These are phyloP conservation scores for Myrmaecium sp. DNA, from an alignment of 2,329 filamentous ascomycete species.

Conservation along the genomic window DNA sequence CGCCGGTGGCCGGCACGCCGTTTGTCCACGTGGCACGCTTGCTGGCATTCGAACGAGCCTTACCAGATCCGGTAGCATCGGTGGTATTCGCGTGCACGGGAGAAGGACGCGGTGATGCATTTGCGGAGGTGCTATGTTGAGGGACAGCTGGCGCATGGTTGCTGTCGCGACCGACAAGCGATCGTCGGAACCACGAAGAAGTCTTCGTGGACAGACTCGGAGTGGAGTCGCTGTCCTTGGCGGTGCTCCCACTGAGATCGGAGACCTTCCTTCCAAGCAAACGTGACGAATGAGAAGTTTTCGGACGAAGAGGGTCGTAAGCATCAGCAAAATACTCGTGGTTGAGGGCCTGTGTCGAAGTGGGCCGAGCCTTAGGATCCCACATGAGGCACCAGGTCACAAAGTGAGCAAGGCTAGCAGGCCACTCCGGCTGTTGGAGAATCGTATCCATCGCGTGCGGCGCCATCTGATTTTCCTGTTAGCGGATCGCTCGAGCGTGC, in stretches of 20 bases:
- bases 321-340: conserved; percentile 93
- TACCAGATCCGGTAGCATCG: conserved; percentile 27
- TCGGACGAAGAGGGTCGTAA: conserved; percentile 79
- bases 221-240: conserved; percentile 46
- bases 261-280: conserved; percentile 83
- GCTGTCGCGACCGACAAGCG: conserved; percentile 64
- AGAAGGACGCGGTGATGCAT: conserved; percentile 24
- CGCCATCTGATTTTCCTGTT: conserved; percentile 51
- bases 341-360: conserved; percentile 79
- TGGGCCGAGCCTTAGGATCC: conserved; percentile 86
- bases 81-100: conserved; percentile 27
- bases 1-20: conserved; percentile 53
- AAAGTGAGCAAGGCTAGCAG: conserved; percentile 69
- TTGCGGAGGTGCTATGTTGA: conserved; percentile 24
- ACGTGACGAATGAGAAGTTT: conserved; percentile 69
- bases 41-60: conserved; percentile 39
- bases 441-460: conserved; percentile 94
- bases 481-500: no score
- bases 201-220: conserved; percentile 58
- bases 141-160: conserved; percentile 45
- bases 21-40: conserved; percentile 94
- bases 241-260: conserved; percentile 48
- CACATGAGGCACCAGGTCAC: conserved; percentile 99
- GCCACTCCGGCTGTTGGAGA: conserved; percentile 81
- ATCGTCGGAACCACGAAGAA: conserved; percentile 87